Base-by-base conservation (phyloP, 495 filamentous ascomycete genomes). In the Xylaria acuta region DNA sequence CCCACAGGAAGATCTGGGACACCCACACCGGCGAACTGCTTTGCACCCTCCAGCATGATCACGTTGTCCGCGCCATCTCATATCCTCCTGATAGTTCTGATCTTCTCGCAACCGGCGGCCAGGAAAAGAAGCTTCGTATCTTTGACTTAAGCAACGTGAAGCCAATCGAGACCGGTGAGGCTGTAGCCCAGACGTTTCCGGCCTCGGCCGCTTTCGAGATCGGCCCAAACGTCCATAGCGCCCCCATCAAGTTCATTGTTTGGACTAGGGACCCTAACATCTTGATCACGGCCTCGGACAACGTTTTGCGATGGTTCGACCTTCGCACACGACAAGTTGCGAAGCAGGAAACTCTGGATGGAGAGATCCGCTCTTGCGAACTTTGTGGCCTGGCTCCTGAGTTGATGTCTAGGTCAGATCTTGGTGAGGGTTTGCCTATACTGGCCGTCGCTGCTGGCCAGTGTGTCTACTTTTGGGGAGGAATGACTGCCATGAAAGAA, bases 91-190 rank as follows among this genome's bases (percentile, higher is more conserved):
- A 89, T 53, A 92, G 92, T 18, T 89, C 91, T 60, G 88, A 92
- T 30, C 88, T 98, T 59, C 79, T 91, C 63, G 96, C 96, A 25
- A 98, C 96, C 3, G 96, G 96, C 59, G 95, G 96, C 27, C 92
- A 91, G 78, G 96, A 99, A 82, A 97, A 97, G 87, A 98, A 97
- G 82, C 89, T 99, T 43, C 93, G 95, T 64, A 93, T 99, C 70
- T 99, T 94, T 79, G 97, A 98, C 75, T 83, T 99, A 12, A 88
- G 89, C 22, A 80, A 82, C n/a, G 76, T 82, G 60, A 80, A 81
- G 70, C 77, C 79, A 16, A 68, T 65, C 16, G 72, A 59, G 43
- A 69, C 51, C 32, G 49, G 59, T 30, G 76, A 77, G 20, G 72
- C 72, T 8, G 72, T 27, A 43, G 25, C 70, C 20, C 62, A 53